These are phyloP conservation scores for Nannochloropsis gaditana DNA, from an alignment of 108 stramenopile species.

Conservation along the genomic window DNA sequence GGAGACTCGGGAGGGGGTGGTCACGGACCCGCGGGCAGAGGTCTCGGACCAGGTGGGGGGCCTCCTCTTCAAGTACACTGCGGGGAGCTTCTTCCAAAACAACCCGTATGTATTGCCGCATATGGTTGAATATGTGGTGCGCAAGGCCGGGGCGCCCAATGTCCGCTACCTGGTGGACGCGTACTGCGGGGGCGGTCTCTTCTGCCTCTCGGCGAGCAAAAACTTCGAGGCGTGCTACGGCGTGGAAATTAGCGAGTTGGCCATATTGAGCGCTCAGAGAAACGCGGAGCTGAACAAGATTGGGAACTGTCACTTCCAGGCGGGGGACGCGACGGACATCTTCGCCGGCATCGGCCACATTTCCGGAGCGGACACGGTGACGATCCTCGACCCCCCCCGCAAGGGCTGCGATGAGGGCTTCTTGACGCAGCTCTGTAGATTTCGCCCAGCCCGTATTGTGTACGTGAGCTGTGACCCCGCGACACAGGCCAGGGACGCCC, in stretches of 20 bases:
- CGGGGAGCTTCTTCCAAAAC: constrained; percentile 96
- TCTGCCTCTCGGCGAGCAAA: constrained; percentile 66
- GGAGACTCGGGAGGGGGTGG: constrained; percentile 63
- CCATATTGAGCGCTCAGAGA: constrained; percentile 69
- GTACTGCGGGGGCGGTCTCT: constrained; percentile 90
- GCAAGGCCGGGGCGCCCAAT: constrained; percentile 34
- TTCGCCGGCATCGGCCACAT: constrained; percentile 59
- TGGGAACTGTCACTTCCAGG: constrained; percentile 73
- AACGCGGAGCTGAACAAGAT: constrained; percentile 77
- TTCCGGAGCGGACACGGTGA: constrained; percentile 73
- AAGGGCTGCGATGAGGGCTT: constrained; percentile 86
- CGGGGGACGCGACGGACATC: constrained; percentile 79
- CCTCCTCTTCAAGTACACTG: constrained; percentile 57
- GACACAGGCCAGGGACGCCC: constrained; percentile 86
- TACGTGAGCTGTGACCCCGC: constrained; percentile 93
- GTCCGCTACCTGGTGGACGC: constrained; percentile 80
- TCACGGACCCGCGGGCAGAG: constrained; percentile 71
- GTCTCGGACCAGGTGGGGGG: constrained; percentile 38
- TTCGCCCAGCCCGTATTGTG: constrained; percentile 74
- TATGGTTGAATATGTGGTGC: constrained; percentile 85
- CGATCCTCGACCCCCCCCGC: constrained; percentile 92
- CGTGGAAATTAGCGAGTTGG: constrained; percentile 81
- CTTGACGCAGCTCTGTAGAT: constrained; percentile 76
- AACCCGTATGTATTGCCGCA: constrained; percentile 81
- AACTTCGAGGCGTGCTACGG: constrained; percentile 76